Evolutionary conservation across 345 rosid genomes (phyloP).

Genomic region (Euphorbia lathyris): DNA sequence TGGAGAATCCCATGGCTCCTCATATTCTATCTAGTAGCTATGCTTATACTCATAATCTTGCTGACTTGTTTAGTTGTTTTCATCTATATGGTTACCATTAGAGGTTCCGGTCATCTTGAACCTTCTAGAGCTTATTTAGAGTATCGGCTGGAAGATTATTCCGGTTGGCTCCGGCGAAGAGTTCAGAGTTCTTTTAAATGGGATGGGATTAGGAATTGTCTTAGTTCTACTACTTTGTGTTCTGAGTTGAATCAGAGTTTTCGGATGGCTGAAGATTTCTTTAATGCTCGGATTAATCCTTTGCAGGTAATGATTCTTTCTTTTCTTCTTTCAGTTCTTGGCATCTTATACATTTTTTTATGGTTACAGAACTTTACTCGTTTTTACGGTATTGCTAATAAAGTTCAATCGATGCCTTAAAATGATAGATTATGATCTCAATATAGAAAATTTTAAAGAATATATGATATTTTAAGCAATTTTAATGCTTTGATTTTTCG

Average conservation of each 20-base stretch:
- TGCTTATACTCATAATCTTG: conserved; percentile 70
- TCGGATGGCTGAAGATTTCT: conserved; percentile 83
- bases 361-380: too few relatives aligned
- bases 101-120: conserved; percentile 71
- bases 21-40: conserved; percentile 58
- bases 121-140: conserved; percentile 81
- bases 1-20: conserved; percentile 89
- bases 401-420: too few relatives aligned
- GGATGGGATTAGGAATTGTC: conserved; percentile 69
- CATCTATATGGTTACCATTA: conserved; percentile 68
- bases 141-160: conserved; percentile 68
- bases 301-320: conserved; percentile 49
- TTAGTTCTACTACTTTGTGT: conserved; percentile 61
- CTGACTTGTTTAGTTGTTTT: conserved; percentile 62
- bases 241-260: conserved; percentile 73
- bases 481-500: too few relatives aligned
- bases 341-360: too few relatives aligned
- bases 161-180: conserved; percentile 69
- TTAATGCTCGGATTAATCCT: conserved; percentile 68
- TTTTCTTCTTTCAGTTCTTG: conserved; percentile 11
- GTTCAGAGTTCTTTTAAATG: conserved; percentile 75
- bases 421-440: too few relatives aligned
- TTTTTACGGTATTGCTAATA: too few relatives aligned
- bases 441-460: too few relatives aligned
- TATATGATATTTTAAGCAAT: too few relatives aligned